These are phyloP conservation scores for Brassica cretica DNA, from an alignment of 345 rosid genomes.

Conservation along the genomic window DNA sequence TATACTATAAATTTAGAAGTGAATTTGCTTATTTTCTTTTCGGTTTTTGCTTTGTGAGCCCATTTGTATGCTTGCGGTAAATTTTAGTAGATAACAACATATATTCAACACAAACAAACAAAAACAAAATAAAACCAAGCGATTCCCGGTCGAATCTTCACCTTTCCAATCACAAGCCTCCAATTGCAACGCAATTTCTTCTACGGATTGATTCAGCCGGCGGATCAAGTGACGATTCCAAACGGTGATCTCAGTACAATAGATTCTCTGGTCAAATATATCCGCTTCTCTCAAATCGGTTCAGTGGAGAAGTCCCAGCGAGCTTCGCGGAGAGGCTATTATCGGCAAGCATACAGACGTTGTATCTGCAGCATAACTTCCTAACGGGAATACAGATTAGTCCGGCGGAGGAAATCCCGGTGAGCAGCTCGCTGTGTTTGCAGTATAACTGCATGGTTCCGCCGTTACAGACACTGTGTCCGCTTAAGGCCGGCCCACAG, in stretches of 20 bases:
- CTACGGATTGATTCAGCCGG: constrained; percentile 64
- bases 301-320: constrained; percentile 77
- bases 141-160: constrained; percentile 58
- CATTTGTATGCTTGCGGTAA: no score
- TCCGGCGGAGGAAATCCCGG: constrained; percentile 88
- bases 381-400: constrained; percentile 85
- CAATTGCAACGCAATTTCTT: constrained; percentile 79
- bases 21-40: no score
- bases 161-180: constrained; percentile 69
- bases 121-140: no score
- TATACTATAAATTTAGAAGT: no score
- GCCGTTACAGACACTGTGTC: constrained; percentile 87
- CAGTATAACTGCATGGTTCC: constrained; percentile 98
- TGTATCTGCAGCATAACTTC: constrained; percentile 88
- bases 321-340: constrained; percentile 71
- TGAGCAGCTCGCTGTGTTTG: constrained; percentile 77
- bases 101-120: no score
- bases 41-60: no score
- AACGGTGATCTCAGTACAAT: constrained; percentile 89
- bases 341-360: constrained; percentile 62
- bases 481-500: constrained; percentile 76
- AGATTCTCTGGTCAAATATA: constrained; percentile 71
- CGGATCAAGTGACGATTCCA: constrained; percentile 57
- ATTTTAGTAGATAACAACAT: no score
- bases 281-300: constrained; percentile 82